phyloP scores from a whole-genome alignment of 2,329 filamentous ascomycete genomes.

The Botrytis pseudocinerea region DNA sequence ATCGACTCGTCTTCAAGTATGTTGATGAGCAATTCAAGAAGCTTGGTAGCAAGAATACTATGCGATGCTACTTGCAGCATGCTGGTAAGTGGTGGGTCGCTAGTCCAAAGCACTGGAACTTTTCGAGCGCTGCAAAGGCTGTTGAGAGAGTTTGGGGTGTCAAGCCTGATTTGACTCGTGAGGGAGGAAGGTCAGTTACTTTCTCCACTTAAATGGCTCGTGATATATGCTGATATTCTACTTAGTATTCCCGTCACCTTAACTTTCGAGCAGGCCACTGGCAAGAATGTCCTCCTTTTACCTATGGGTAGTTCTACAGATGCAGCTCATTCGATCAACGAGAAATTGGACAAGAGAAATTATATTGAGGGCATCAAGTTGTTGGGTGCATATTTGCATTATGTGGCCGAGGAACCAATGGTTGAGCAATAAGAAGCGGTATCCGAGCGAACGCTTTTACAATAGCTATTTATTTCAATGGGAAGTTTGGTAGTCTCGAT shows the following conservation, averaged over 20 bases:
- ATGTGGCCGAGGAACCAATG: conserved; percentile 85
- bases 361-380: conserved; percentile 99
- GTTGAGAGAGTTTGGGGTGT: conserved; percentile 93
- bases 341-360: conserved; percentile 95
- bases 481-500: neutral
- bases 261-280: conserved; percentile 95
- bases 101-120: conserved; percentile 98
- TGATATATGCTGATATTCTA: conserved; percentile 22
- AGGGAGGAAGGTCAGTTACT: conserved; percentile 75
- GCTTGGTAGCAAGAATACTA: conserved; percentile 86
- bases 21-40: conserved; percentile 83
- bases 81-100: conserved; percentile 99
- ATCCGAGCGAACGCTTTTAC: neutral
- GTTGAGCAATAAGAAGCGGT: conserved; percentile 23
- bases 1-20: conserved; percentile 79
- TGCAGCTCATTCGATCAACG: conserved; percentile 95
- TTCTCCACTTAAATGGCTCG: conserved; percentile 13
- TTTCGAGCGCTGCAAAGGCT: conserved; percentile 90
- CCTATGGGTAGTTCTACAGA: conserved; percentile 98
- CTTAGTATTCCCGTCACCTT: conserved; percentile 89
- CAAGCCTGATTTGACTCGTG: conserved; percentile 90
- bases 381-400: conserved; percentile 91
- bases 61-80: conserved; percentile 81
- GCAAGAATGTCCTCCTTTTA: conserved; percentile 93
- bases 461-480: neutral